Evolutionary conservation across 164 flowering plant genomes (phyloP).

Genomic region (Vitis labrusca): DNA sequence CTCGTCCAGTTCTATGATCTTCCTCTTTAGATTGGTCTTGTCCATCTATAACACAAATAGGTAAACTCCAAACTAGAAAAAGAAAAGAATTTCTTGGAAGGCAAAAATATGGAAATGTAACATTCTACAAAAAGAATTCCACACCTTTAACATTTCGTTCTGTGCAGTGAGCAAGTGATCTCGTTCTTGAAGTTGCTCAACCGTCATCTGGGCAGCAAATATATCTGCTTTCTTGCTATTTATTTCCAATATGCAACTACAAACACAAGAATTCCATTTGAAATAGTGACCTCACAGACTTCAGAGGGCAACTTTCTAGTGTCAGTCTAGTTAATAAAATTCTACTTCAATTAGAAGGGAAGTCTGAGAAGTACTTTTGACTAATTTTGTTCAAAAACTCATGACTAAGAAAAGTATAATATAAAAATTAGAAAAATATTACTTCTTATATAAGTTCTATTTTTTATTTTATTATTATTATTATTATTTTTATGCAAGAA

Average conservation of each 20-base stretch:
- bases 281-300: background rate
- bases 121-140: background rate
- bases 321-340: too few relatives aligned
- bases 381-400: too few relatives aligned
- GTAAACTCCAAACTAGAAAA: constrained; percentile 3
- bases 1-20: constrained; percentile 62
- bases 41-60: constrained; percentile 44
- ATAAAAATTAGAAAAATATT: too few relatives aligned
- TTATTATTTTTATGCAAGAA: too few relatives aligned
- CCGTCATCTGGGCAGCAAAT: constrained; percentile 39
- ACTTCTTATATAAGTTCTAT: too few relatives aligned
- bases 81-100: background rate
- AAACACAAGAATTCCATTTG: constrained; percentile 8
- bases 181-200: constrained; percentile 62
- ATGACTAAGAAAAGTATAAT: too few relatives aligned
- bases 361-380: too few relatives aligned
- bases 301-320: too few relatives aligned
- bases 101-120: background rate
- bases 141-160: constrained; percentile 84
- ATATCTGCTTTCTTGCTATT: constrained; percentile 44
- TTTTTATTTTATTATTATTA: too few relatives aligned
- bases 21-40: constrained; percentile 57
- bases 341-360: too few relatives aligned
- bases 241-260: constrained; percentile 54
- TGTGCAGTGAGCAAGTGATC: constrained; percentile 71